A percentile compares a stretch with the other conserved stretches of the same genome.
Conservation (phyloP, 495 filamentous ascomycete species). For the Astrocystis sublimbata region DNA sequence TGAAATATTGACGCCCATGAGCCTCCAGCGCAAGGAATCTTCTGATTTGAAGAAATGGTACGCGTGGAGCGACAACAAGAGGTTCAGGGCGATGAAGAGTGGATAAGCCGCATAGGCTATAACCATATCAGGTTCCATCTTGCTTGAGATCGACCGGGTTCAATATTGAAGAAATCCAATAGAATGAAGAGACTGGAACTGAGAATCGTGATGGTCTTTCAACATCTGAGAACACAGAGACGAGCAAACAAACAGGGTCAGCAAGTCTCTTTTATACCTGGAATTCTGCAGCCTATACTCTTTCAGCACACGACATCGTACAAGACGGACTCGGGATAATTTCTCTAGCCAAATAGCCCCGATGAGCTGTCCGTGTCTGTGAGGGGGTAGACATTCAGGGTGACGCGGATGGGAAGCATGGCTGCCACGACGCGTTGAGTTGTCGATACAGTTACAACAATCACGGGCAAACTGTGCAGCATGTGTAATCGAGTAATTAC, state of each 20-base stretch:
- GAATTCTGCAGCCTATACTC: too few relatives aligned
- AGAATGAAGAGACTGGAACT: too few relatives aligned
- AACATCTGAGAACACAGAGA: background rate
- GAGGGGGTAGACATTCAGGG: background rate
- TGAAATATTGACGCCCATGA: too few relatives aligned
- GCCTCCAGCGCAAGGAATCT: too few relatives aligned
- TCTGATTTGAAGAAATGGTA: too few relatives aligned
- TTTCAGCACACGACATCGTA: background rate
- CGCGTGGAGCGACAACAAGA: too few relatives aligned
- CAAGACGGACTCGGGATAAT: background rate
- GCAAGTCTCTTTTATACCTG: too few relatives aligned
- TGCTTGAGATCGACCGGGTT: too few relatives aligned
- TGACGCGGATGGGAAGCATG: background rate
- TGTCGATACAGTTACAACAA: background rate
- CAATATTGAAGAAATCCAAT: background rate
- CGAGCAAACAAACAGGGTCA: background rate
- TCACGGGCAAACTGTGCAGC: background rate
- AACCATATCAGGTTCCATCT: too few relatives aligned
- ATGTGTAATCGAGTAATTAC: too few relatives aligned
- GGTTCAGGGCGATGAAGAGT: background rate
- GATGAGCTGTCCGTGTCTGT: background rate
- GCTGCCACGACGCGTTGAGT: background rate
- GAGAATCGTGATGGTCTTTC: background rate
- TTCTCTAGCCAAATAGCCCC: background rate
- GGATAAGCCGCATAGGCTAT: conserved; percentile 7